Conservation (phyloP, 768 basidiomycete genomes). For the Podaxis pistillaris region DNA sequence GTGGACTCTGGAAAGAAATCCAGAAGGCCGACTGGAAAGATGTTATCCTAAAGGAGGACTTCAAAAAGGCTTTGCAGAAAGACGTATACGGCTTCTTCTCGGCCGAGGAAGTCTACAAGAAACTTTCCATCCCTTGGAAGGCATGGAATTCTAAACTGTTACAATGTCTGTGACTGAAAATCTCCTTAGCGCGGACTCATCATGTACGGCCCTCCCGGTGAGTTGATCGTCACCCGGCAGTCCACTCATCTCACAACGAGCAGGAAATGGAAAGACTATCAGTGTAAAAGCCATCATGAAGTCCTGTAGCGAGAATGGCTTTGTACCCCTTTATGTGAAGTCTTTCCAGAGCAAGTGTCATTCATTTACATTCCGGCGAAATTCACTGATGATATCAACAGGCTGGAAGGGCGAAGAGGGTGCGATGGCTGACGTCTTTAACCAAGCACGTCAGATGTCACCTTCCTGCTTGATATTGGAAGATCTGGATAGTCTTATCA, state of each 20-base stretch:
- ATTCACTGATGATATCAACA: conserved; percentile 21
- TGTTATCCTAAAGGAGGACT: conserved; percentile 66
- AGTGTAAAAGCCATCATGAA: conserved; percentile 83
- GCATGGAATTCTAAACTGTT: conserved; percentile 27
- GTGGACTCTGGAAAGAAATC: conserved; percentile 56
- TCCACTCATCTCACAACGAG: not conserved
- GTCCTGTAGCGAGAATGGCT: conserved; percentile 57
- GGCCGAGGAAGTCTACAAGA: conserved; percentile 71
- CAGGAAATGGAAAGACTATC: conserved; percentile 85
- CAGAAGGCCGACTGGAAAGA: conserved; percentile 73
- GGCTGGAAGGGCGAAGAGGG: conserved; percentile 62
- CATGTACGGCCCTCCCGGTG: conserved; percentile 79
- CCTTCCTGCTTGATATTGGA: conserved; percentile 66
- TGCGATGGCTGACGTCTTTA: conserved; percentile 66
- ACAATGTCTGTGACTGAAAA: not conserved
- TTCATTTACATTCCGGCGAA: not conserved
- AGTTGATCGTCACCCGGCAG: conserved; percentile 7
- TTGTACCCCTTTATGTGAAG: conserved; percentile 77
- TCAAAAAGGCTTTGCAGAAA: conserved; percentile 67
- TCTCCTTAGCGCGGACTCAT: conserved; percentile 69
- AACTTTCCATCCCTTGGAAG: conserved; percentile 83
- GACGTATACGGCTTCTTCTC: conserved; percentile 80
- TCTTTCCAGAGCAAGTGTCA: conserved; percentile 62
- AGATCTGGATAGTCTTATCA: conserved; percentile 76
- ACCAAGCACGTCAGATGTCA: conserved; percentile 65